Conservation (phyloP, 208 protist species). For the Crithidia mellificae region DNA sequence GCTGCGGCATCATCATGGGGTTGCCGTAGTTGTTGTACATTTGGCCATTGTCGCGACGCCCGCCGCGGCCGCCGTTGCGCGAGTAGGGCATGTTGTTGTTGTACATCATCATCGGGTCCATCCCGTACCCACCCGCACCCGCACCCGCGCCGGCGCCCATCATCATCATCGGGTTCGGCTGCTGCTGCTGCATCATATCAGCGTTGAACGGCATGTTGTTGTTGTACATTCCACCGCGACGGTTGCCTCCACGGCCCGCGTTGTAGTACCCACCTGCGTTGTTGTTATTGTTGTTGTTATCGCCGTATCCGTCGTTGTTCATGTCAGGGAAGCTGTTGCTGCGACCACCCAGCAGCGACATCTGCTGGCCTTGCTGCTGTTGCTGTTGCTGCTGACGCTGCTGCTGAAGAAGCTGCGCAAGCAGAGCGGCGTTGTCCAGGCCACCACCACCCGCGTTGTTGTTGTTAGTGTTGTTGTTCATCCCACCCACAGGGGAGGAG, state of each 20-base stretch:
- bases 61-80: slow-evolving; percentile 10
- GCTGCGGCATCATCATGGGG: slow-evolving; percentile 33
- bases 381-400: slow-evolving; percentile 29
- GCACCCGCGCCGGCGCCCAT: slow-evolving; percentile 19
- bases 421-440: slow-evolving; percentile 24
- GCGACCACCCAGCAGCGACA: slow-evolving; percentile 13
- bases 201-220: slow-evolving; percentile 16
- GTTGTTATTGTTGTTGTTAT: slow-evolving; percentile 29
- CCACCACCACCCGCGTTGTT: slow-evolving; percentile 3
- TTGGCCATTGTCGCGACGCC: slow-evolving; percentile 13
- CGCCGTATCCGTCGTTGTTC: slow-evolving; percentile 5
- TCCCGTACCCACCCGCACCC: slow-evolving; percentile 27
- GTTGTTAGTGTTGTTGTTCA: slow-evolving; percentile 6
- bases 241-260: slow-evolving; percentile 1
- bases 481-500: slow-evolving; percentile 18
- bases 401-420: slow-evolving; percentile 29
- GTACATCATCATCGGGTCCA: slow-evolving; percentile 38
- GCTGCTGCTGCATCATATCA: slow-evolving; percentile 16
- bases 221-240: slow-evolving; percentile 24
- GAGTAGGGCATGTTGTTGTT: slow-evolving; percentile 19
- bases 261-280: slow-evolving; percentile 16
- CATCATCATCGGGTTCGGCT: slow-evolving; percentile 25
- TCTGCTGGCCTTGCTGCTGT: slow-evolving; percentile 9
- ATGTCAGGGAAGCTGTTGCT: slow-evolving; percentile 9
- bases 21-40: slow-evolving; percentile 26